Percentiles rank a stretch among this genome's conserved stretches.
These are phyloP conservation scores for Trichoderma simmonsii DNA, from an alignment of 2,329 filamentous ascomycete genomes.

Conservation along the genomic window DNA sequence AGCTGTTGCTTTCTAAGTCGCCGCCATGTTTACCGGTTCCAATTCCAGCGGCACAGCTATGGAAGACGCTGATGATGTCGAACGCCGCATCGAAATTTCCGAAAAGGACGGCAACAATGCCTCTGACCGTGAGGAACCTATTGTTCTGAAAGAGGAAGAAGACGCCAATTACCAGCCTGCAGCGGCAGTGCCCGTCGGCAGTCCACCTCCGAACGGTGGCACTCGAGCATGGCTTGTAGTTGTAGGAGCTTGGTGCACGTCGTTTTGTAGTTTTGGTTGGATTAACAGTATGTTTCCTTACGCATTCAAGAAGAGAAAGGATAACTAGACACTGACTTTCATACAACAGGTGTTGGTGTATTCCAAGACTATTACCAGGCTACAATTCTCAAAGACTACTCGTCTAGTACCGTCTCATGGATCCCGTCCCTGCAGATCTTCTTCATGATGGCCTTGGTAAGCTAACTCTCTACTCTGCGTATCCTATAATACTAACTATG, in stretches of 20 bases:
- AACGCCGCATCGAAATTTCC: background rate
- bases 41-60: slow-evolving; percentile 12
- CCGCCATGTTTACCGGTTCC: background rate
- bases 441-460: slow-evolving; percentile 49
- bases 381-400: slow-evolving; percentile 45
- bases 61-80: background rate
- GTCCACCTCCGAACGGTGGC: slow-evolving; percentile 28
- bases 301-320: background rate
- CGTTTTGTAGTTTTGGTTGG: slow-evolving; percentile 42
- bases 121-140: background rate
- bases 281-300: slow-evolving; percentile 41
- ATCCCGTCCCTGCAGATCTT: slow-evolving; percentile 56
- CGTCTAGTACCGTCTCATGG: slow-evolving; percentile 58
- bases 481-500: slow-evolving; percentile 4
- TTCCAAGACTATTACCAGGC: slow-evolving; percentile 59
- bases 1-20: background rate
- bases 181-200: background rate
- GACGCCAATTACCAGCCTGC: background rate
- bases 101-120: background rate
- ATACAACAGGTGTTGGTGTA: slow-evolving; percentile 41
- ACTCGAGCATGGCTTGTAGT: slow-evolving; percentile 38
- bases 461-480: slow-evolving; percentile 1
- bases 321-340: background rate
- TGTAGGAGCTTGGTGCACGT: slow-evolving; percentile 39
- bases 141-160: background rate